Percentiles rank a stretch among this genome's conserved stretches.
Evolutionary conservation across 2,329 filamentous ascomycete species (phyloP).

Genomic region (Colletotrichum brevisporum): DNA sequence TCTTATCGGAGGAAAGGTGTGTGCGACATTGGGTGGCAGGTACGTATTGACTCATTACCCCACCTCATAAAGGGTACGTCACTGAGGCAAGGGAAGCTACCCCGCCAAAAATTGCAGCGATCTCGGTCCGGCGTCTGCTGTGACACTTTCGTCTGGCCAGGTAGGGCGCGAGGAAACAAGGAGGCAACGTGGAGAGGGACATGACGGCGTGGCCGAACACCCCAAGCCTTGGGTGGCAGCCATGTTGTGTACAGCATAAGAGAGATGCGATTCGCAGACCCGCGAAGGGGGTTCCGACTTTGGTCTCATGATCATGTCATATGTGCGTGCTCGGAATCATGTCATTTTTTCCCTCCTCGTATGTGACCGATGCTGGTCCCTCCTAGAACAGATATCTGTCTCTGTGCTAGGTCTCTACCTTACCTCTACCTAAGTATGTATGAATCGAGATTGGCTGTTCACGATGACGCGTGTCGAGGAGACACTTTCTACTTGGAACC

Average conservation of each 20-base stretch:
- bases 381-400: not conserved
- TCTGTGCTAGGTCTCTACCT: constrained; percentile 7
- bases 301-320: constrained; percentile 24
- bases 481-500: constrained; percentile 49
- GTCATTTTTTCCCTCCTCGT: constrained; percentile 17
- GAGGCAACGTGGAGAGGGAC: constrained; percentile 9
- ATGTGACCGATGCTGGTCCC: constrained; percentile 23
- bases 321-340: constrained; percentile 16
- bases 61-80: constrained; percentile 17
- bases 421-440: not conserved
- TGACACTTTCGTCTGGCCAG: constrained; percentile 2
- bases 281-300: constrained; percentile 7
- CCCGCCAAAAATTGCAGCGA: constrained; percentile 33
- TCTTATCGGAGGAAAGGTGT: constrained; percentile 12
- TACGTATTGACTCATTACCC: constrained; percentile 1
- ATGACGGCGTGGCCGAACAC: not conserved
- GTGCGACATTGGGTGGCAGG: not conserved
- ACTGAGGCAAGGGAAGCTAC: constrained; percentile 20
- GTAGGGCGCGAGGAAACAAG: constrained; percentile 2
- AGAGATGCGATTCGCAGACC: constrained; percentile 3
- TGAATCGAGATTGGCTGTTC: not conserved
- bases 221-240: not conserved
- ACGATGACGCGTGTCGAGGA: not conserved
- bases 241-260: constrained; percentile 11
- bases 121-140: constrained; percentile 15